Evolutionary conservation across 306 rosid species (phyloP).

Genomic region (Vigna trinervia): DNA sequence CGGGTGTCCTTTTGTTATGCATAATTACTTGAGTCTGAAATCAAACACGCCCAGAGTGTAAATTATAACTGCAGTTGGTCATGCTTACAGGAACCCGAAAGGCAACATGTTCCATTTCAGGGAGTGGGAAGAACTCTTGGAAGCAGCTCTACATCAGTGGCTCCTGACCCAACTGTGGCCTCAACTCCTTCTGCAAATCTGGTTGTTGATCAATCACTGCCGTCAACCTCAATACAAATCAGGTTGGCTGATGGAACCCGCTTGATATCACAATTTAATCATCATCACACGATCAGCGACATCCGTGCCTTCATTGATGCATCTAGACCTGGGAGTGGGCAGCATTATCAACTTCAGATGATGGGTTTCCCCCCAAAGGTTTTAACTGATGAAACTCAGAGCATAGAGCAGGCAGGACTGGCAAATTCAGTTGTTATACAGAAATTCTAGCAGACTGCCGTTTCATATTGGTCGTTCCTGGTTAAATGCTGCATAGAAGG

Average conservation of each 20-base stretch:
- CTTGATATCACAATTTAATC: conserved; percentile 70
- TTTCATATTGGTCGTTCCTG: conserved; percentile 27
- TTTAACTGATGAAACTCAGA: conserved; percentile 69
- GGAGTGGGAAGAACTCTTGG: conserved; percentile 97
- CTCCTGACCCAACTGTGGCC: conserved; percentile 54
- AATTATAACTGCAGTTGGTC: conserved; percentile 23
- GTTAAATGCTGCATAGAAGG: conserved; percentile 37
- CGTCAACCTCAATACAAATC: conserved; percentile 83
- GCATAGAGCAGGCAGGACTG: conserved; percentile 87
- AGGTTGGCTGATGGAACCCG: conserved; percentile 96
- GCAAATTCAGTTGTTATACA: conserved; percentile 95
- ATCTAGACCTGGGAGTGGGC: conserved; percentile 69
- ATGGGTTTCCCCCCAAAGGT: conserved; percentile 96
- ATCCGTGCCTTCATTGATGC: conserved; percentile 77
- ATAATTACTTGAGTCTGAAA: conserved; percentile 20
- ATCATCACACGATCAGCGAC: conserved; percentile 67
- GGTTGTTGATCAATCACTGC: conserved; percentile 77
- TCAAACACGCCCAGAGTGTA: background rate
- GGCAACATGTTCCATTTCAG: conserved; percentile 69
- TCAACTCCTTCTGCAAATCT: conserved; percentile 52
- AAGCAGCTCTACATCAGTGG: conserved; percentile 68
- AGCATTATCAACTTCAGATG: conserved; percentile 78
- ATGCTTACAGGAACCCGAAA: conserved; percentile 76
- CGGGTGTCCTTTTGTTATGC: background rate
- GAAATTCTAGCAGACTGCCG: conserved; percentile 66